These are phyloP conservation scores for Rhizophagus clarus DNA, from an alignment of 192 early-diverging fungal species.

Conservation along the genomic window DNA sequence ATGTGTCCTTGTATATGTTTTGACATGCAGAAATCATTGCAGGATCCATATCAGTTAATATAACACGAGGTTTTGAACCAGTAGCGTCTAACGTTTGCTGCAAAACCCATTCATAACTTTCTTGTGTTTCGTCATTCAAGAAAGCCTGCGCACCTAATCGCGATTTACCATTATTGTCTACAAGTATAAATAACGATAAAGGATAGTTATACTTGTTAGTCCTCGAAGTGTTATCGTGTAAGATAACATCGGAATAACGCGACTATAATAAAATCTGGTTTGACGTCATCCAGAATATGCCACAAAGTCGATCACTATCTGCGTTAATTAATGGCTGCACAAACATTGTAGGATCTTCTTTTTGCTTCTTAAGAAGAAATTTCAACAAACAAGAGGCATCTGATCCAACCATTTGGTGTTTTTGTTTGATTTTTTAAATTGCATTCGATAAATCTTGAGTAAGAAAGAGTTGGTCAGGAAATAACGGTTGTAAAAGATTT, in stretches of 20 bases:
- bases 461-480: neutral
- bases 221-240: neutral
- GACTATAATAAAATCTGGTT: neutral
- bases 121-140: neutral
- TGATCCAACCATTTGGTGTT: neutral
- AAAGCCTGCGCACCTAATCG: neutral
- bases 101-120: conserved; percentile 4
- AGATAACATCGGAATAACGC: neutral
- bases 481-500: neutral
- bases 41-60: conserved; percentile 2
- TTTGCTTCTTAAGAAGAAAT: neutral
- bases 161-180: neutral
- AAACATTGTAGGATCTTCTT: neutral
- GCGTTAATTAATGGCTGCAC: neutral
- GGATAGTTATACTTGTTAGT: neutral
- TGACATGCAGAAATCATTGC: neutral
- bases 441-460: neutral
- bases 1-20: neutral
- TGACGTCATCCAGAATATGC: neutral
- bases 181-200: neutral
- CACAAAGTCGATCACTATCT: neutral
- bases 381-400: neutral
- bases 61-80: neutral
- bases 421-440: neutral
- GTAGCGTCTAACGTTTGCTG: neutral